Evolutionary conservation across 352 stramenopile species (phyloP).

Genomic region (Pythium sukuiense): DNA sequence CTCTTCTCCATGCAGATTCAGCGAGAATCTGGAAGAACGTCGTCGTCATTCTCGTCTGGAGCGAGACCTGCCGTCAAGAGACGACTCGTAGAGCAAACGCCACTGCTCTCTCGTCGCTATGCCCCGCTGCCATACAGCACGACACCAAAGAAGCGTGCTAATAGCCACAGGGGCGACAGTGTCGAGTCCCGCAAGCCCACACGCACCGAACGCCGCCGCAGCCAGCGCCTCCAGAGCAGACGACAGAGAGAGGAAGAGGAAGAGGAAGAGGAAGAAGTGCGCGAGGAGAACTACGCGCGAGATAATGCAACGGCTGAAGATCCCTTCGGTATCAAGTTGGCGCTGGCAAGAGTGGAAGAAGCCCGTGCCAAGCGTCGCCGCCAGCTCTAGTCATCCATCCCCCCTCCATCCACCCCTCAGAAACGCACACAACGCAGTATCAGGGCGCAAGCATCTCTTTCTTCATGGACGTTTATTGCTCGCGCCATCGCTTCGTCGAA

Average conservation of each 20-base stretch:
- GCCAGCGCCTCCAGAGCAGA: not conserved
- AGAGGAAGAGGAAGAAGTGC: constrained; percentile 10
- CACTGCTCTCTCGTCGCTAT: not conserved
- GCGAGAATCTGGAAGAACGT: not conserved
- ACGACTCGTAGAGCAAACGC: not conserved
- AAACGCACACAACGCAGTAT: constrained; percentile 11
- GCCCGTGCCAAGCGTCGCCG: constrained; percentile 47
- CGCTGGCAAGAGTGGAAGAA: constrained; percentile 42
- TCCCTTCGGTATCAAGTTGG: constrained; percentile 28
- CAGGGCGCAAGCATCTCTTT: constrained; percentile 7
- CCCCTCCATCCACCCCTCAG: constrained; percentile 4
- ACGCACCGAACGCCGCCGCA: not conserved
- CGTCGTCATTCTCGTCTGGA: not conserved
- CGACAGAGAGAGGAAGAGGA: not conserved
- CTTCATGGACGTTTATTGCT: constrained; percentile 9
- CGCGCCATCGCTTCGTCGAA: constrained; percentile 11
- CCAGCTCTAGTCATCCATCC: constrained; percentile 21
- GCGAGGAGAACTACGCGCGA: not conserved
- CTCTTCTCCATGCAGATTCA: constrained; percentile 22
- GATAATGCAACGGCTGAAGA: not conserved
- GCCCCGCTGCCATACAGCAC: not conserved
- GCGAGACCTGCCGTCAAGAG: not conserved
- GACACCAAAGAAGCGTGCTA: not conserved
- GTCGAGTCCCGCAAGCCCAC: not conserved
- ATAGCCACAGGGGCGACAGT: not conserved